Evolutionary conservation across 345 rosid species (phyloP).

Genomic region (Kernera saxatilis): DNA sequence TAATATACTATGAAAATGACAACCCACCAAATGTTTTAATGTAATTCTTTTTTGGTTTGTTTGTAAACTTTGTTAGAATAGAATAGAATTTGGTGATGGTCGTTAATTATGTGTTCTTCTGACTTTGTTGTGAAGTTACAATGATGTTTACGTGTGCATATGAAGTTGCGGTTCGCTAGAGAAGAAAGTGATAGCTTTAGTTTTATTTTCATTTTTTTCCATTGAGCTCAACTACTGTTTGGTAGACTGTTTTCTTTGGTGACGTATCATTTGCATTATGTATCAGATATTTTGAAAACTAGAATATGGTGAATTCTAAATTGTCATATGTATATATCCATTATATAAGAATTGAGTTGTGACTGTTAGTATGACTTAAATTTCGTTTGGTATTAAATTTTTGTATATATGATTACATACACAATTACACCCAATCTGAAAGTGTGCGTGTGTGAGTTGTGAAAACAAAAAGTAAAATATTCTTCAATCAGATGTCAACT

Average conservation of each 20-base stretch:
- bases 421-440: too few relatives aligned
- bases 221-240: slow-evolving; percentile 27
- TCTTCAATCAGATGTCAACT: background rate
- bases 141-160: slow-evolving; percentile 32
- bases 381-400: background rate
- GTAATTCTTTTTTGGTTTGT: background rate
- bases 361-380: background rate
- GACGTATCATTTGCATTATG: slow-evolving; percentile 7
- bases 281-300: background rate
- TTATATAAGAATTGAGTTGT: background rate
- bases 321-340: background rate
- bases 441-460: too few relatives aligned
- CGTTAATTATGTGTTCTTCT: slow-evolving; percentile 21
- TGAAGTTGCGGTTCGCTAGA: slow-evolving; percentile 23
- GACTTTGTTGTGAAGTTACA: slow-evolving; percentile 33
- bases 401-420: too few relatives aligned
- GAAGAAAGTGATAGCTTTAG: slow-evolving; percentile 21
- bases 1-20: slow-evolving; percentile 1
- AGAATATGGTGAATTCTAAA: background rate
- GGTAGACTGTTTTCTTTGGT: slow-evolving; percentile 23
- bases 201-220: background rate
- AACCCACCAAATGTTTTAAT: slow-evolving; percentile 27
- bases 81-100: slow-evolving; percentile 26
- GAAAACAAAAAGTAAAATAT: too few relatives aligned
- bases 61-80: slow-evolving; percentile 20